A percentile compares a stretch with the other conserved stretches of the same genome.
These are phyloP conservation scores for Copromyces sp. DNA, from an alignment of 495 filamentous ascomycete genomes.

Conservation along the genomic window DNA sequence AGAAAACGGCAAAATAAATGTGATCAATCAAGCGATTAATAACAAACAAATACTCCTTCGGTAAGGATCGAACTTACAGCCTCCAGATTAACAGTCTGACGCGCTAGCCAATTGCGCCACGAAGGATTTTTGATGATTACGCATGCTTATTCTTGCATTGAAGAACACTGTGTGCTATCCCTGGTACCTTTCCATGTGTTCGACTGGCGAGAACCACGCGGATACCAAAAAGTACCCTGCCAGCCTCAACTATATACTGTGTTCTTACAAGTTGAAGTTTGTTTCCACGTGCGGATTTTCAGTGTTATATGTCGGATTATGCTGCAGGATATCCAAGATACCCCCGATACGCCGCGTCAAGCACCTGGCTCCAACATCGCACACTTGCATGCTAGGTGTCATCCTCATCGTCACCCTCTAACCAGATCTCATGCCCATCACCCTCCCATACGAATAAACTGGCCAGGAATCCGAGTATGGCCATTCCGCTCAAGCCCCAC, in stretches of 20 bases:
- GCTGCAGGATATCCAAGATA: neutral
- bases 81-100: neutral
- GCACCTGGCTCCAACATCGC: neutral
- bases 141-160: neutral
- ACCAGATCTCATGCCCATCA: constrained; percentile 57
- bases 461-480: constrained; percentile 48
- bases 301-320: neutral
- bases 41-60: neutral
- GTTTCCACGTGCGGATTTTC: neutral
- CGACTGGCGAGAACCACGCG: neutral
- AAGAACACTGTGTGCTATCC: neutral
- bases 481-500: constrained; percentile 60
- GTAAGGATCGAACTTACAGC: neutral
- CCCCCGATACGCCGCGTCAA: neutral
- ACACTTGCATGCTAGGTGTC: constrained; percentile 1
- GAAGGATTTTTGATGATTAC: neutral
- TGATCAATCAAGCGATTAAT: neutral
- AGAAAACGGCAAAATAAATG: neutral
- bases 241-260: neutral
- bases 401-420: constrained; percentile 57
- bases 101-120: neutral
- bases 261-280: neutral
- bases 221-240: neutral
- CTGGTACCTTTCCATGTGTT: neutral
- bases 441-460: constrained; percentile 66